Base-by-base conservation (phyloP, 345 rosid species). In the Citrus sp. region DNA sequence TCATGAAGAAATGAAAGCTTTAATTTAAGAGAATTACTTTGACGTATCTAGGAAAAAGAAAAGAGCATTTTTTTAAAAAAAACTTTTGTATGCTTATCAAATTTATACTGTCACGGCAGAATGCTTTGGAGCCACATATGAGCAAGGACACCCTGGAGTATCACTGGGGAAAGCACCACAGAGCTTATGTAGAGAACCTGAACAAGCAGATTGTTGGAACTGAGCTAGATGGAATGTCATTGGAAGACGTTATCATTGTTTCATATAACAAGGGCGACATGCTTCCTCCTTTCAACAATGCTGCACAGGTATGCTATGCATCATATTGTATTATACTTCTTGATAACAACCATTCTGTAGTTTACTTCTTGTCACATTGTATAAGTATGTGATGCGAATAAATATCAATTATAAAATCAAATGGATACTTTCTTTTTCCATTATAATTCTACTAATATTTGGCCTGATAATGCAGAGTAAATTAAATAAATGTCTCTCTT, bases 131-230 rank as follows among this genome's bases (percentile, higher is more conserved):
- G 82, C 99, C 99, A 32, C 90, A 89, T 80, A 91, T 93, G 97
- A 96, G 95, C 83, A 82, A 32, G 73, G 94, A 88, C 32, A 92
- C 95, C 1, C 67, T 96, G 58, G 90, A 91, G 77, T 96, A 85
- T 84, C 99, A 96, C 30, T 94, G 99, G 97, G 99, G 99, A 54
- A 89, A 96, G 79, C 98, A 96, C 87, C 98, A 92, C 82, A 87
- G 91, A 74, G 83, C 90, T 64, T 96, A 96, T 75, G 94, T 93
- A 67, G 97, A 92, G 66, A 92, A 92, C 82, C 84, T 96, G 70
- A 96, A 93, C 89, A 89, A 87, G 86, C 98, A 96, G 82, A 84
- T 93, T 59, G 84, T 37, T 2, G 97, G 92, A 63, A 92, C 97
- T 34, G 95, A 90, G 54, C 83, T 92, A 51, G 92, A 91, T 70